Evolutionary conservation across 1,284 basidiomycete species (phyloP).

Genomic region (Pseudozyma sp.): DNA sequence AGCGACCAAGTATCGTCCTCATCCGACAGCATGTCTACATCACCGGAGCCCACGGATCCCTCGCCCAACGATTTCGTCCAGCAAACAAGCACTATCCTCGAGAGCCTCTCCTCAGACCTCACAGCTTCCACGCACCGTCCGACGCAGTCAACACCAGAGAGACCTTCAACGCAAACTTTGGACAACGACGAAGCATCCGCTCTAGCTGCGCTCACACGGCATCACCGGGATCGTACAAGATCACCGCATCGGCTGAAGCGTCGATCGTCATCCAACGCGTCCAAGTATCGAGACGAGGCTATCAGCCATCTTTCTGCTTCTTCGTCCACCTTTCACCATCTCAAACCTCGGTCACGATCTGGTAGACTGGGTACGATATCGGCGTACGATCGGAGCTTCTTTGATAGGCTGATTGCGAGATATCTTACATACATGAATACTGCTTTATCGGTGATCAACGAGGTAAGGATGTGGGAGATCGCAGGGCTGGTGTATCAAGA

Average conservation of each 20-base stretch:
- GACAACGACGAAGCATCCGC: constrained; percentile 44
- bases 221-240: constrained; percentile 26
- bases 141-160: background rate
- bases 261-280: constrained; percentile 39
- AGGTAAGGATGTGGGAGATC: constrained; percentile 32
- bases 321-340: constrained; percentile 1
- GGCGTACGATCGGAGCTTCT: constrained; percentile 36
- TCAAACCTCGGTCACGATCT: constrained; percentile 31
- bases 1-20: constrained; percentile 16
- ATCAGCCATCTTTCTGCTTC: constrained; percentile 15
- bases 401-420: constrained; percentile 37
- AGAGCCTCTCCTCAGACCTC: constrained; percentile 41
- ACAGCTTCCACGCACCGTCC: constrained; percentile 25
- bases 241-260: constrained; percentile 36
- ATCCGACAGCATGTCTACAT: constrained; percentile 18
- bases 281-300: constrained; percentile 26
- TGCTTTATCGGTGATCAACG: constrained; percentile 38
- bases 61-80: constrained; percentile 45
- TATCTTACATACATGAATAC: constrained; percentile 53
- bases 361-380: constrained; percentile 27
- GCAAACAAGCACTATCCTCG: constrained; percentile 46
- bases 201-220: constrained; percentile 30
- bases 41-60: constrained; percentile 18
- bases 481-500: constrained; percentile 32
- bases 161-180: constrained; percentile 25